Evolutionary conservation across 441 rosid species (phyloP).

Genomic region (Manihot esculenta): DNA sequence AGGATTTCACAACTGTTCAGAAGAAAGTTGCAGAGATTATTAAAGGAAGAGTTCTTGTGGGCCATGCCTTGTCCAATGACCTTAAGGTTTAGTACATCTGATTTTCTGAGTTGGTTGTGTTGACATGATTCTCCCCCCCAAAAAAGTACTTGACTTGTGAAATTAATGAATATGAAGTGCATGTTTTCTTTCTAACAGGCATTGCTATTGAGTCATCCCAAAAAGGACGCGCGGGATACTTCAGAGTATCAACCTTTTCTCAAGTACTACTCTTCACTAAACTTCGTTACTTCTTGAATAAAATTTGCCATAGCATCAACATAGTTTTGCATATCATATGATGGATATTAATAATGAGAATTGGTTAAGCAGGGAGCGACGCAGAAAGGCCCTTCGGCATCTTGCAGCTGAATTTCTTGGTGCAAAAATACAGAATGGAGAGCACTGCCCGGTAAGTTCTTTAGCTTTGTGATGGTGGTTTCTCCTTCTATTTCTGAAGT

Average conservation of each 20-base stretch:
- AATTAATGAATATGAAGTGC: neutral
- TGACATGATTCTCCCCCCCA: too few species aligned
- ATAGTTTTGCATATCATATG: neutral
- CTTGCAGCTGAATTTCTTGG: conserved; percentile 78
- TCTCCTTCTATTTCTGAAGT: neutral
- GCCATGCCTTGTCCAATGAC: conserved; percentile 93
- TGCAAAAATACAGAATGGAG: conserved; percentile 81
- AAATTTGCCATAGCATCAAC: conserved; percentile 12
- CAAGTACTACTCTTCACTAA: conserved; percentile 39
- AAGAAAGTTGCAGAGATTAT: conserved; percentile 80
- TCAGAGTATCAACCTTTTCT: conserved; percentile 77
- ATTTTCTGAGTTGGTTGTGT: neutral
- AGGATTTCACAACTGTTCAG: conserved; percentile 72
- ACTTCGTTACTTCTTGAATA: conserved; percentile 9
- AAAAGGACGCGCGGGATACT: conserved; percentile 74
- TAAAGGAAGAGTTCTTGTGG: conserved; percentile 80
- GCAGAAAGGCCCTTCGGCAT: conserved; percentile 71
- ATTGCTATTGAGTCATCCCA: conserved; percentile 78
- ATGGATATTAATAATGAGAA: conserved; percentile 10
- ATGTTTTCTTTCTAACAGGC: conserved; percentile 42
- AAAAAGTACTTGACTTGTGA: neutral
- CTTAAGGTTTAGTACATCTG: conserved; percentile 60
- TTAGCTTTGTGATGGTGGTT: conserved; percentile 15
- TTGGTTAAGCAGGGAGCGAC: conserved; percentile 50
- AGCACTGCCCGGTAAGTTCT: conserved; percentile 86